These are phyloP conservation scores for Solanum stenotomum DNA, from an alignment of 257 asterid species.

Conservation along the genomic window DNA sequence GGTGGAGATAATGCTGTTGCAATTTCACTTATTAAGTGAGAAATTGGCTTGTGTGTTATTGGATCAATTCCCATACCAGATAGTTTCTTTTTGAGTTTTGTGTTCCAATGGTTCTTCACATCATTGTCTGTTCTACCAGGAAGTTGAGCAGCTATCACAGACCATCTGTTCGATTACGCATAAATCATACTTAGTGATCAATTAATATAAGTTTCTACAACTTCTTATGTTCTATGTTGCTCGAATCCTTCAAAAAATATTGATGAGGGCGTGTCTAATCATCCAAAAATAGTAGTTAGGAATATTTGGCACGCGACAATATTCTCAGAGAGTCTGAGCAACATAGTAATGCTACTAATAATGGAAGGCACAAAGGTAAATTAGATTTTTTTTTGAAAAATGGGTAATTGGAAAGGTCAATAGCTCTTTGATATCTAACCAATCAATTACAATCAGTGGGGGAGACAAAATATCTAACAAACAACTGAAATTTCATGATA, in stretches of 20 bases:
- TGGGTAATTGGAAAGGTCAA: neutral
- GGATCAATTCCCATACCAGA: constrained; percentile 98
- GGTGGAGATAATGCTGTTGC: constrained; percentile 80
- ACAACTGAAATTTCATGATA: no score
- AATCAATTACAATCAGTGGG: neutral
- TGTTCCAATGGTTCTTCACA: constrained; percentile 94
- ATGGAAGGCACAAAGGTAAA: neutral
- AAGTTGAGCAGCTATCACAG: constrained; percentile 81
- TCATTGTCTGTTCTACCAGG: constrained; percentile 95
- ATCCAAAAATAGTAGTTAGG: neutral
- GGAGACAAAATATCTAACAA: no score
- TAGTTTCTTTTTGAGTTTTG: constrained; percentile 85
- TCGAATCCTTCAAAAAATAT: neutral
- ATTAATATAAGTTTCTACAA: neutral
- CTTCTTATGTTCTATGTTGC: neutral
- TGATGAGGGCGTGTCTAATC: neutral
- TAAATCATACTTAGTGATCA: neutral
- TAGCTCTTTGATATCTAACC: neutral
- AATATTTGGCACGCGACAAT: neutral
- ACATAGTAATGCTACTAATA: neutral
- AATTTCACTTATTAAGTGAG: constrained; percentile 81
- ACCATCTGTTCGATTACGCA: constrained; percentile 45
- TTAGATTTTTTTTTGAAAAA: neutral
- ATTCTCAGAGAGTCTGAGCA: neutral
- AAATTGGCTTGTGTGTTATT: constrained; percentile 90